Evolutionary conservation across 768 basidiomycete species (phyloP).

Genomic region (Tulasnella sp.): DNA sequence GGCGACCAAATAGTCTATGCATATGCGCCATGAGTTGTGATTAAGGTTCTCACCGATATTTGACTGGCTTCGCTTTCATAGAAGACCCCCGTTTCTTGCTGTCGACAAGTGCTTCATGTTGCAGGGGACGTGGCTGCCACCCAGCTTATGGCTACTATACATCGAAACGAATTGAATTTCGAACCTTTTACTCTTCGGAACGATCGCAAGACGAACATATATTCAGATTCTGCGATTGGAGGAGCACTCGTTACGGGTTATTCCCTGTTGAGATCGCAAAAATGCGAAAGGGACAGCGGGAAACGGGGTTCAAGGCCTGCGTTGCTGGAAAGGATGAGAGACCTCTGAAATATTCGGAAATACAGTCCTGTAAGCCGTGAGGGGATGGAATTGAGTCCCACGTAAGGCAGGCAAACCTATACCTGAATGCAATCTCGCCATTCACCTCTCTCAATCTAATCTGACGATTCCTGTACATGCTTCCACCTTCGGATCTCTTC

Average conservation of each 20-base stretch:
- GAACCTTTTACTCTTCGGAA: not conserved
- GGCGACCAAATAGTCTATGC: not conserved
- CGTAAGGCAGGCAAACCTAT: not conserved
- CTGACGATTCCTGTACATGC: slow-evolving; percentile 24
- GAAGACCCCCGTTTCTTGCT: slow-evolving; percentile 42
- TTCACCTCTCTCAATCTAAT: slow-evolving; percentile 37
- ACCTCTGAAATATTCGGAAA: not conserved
- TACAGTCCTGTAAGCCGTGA: slow-evolving; percentile 4
- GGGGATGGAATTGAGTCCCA: not conserved
- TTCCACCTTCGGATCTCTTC: slow-evolving; percentile 49
- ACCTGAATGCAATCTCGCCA: slow-evolving; percentile 44
- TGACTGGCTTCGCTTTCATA: not conserved
- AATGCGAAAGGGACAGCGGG: slow-evolving; percentile 58
- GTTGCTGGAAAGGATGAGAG: slow-evolving; percentile 46
- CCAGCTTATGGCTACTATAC: slow-evolving; percentile 75
- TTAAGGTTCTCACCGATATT: not conserved
- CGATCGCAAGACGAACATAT: slow-evolving; percentile 40
- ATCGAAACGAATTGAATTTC: no score
- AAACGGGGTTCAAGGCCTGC: slow-evolving; percentile 53
- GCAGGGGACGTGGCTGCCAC: slow-evolving; percentile 46
- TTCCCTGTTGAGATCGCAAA: slow-evolving; percentile 40
- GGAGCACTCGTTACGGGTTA: slow-evolving; percentile 31
- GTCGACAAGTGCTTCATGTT: slow-evolving; percentile 67
- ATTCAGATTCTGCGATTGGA: slow-evolving; percentile 62
- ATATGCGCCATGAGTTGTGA: no score